Evolutionary conservation across 345 rosid genomes (phyloP).

Genomic region (Pugionium dolabratum): DNA sequence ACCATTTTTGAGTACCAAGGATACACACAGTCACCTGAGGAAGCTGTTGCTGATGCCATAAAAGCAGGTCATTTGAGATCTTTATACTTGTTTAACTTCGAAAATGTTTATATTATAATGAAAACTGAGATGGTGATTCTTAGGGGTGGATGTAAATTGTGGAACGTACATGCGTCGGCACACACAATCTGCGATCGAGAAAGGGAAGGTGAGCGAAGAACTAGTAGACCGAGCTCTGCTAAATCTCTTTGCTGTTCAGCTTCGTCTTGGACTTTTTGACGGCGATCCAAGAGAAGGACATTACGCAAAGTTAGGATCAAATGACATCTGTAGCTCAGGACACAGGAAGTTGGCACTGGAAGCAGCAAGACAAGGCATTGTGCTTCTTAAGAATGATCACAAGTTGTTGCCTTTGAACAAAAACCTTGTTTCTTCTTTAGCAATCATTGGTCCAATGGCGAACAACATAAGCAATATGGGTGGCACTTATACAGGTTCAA

Average conservation of each 20-base stretch:
- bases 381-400: conserved; percentile 79
- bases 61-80: conserved; percentile 63
- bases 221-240: conserved; percentile 74
- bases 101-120: neutral
- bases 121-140: conserved; percentile 13
- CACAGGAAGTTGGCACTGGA: conserved; percentile 77
- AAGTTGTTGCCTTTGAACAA: conserved; percentile 65
- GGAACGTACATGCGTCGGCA: conserved; percentile 65
- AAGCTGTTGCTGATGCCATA: conserved; percentile 75
- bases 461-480: conserved; percentile 58
- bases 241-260: conserved; percentile 74
- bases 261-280: conserved; percentile 85
- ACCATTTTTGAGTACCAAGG: conserved; percentile 76
- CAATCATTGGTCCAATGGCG: conserved; percentile 83
- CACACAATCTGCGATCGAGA: conserved; percentile 53
- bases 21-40: conserved; percentile 60
- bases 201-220: conserved; percentile 66
- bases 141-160: conserved; percentile 85
- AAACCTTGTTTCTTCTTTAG: conserved; percentile 57
- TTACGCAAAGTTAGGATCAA: conserved; percentile 61
- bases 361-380: conserved; percentile 88
- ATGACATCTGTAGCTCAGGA: conserved; percentile 61
- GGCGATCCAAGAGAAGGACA: conserved; percentile 71
- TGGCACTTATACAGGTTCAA: conserved; percentile 78
- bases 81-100: conserved; percentile 12